Evolutionary conservation across 176 grass and related monocot genomes (phyloP), one percentile per base, ranked within the genome.

Genomic region (Musa troglodytarum): DNA sequence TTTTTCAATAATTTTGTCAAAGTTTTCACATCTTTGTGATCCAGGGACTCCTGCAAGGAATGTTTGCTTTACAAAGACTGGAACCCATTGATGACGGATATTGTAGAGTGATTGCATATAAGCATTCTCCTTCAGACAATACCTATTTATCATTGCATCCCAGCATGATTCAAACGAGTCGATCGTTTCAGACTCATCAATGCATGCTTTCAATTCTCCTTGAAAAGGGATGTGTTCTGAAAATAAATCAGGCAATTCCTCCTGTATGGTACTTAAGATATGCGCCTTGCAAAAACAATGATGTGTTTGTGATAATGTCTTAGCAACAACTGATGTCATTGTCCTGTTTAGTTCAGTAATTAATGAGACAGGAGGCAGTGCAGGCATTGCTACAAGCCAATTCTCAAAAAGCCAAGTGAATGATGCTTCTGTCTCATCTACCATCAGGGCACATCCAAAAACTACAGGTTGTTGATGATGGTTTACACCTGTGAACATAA

Each of bases 351-450:
- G 85, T 61, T 93, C 94, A 53, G 90, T 86, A 79, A 91, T n/a
- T 11, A 98, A 85, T 20, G 88, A 91, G 77, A 93, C 74, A 70
- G 94, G 94, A 61, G 84, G 80, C 6, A 52, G 72, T 68, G 59
- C 83, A 82, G 81, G 86, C 94, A 98, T 98, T 23, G 94, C 86
- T 59, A 85, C 87, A 78, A 93, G 85, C 94, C 94, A 98, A 70
- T 87, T 93, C 76, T 91, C 79, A 87, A 98, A 93, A 50, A 93
- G 78, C 94, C 94, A 98, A 78, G 61, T 65, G 85, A 91, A 92
- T 52, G 94, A 98, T 75, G 79, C 82, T 78, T 98, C 90, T 21
- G 90, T 93, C 55, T 98, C 88, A 15, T 93, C 90, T 64, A 89
- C 86, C 72, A 93, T 88, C 61, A 98, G 74, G 59, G 84, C 90